Evolutionary conservation across 306 rosid genomes (phyloP).

Genomic region (Pterocarpus santalinus): DNA sequence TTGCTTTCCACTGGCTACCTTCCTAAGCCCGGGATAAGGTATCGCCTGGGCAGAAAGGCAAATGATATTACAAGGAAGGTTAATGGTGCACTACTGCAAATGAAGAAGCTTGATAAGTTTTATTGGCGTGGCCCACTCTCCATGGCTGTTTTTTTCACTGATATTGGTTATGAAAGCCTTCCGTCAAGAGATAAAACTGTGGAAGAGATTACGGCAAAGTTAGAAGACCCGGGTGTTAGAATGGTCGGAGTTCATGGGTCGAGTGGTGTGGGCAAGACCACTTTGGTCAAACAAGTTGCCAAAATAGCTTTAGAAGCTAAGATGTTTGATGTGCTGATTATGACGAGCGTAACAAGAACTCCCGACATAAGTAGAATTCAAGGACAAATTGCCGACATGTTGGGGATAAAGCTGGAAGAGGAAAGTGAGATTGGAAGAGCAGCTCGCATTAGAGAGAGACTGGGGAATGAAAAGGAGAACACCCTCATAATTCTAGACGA

Average conservation of each 20-base stretch:
- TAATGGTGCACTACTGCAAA: neutral
- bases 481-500: slow-evolving; percentile 38
- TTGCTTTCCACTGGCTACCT: neutral
- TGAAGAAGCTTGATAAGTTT: neutral
- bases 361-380: slow-evolving; percentile 38
- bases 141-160: neutral
- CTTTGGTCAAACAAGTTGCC: slow-evolving; percentile 19
- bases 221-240: neutral
- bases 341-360: slow-evolving; percentile 2
- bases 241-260: slow-evolving; percentile 1
- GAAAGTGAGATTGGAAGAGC: slow-evolving; percentile 48
- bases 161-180: neutral
- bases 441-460: neutral
- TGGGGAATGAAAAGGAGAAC: slow-evolving; percentile 11
- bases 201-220: neutral
- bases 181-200: neutral
- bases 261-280: slow-evolving; percentile 32
- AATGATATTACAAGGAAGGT: neutral
- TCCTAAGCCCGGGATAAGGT: neutral
- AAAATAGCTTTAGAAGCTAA: neutral
- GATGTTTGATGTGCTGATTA: neutral
- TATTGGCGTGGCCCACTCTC: neutral
- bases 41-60: neutral
- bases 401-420: slow-evolving; percentile 22
- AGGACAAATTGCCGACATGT: slow-evolving; percentile 38